Evolutionary conservation across 2,329 filamentous ascomycete genomes (phyloP).

Genomic region (Lasiodiplodia citricola): DNA sequence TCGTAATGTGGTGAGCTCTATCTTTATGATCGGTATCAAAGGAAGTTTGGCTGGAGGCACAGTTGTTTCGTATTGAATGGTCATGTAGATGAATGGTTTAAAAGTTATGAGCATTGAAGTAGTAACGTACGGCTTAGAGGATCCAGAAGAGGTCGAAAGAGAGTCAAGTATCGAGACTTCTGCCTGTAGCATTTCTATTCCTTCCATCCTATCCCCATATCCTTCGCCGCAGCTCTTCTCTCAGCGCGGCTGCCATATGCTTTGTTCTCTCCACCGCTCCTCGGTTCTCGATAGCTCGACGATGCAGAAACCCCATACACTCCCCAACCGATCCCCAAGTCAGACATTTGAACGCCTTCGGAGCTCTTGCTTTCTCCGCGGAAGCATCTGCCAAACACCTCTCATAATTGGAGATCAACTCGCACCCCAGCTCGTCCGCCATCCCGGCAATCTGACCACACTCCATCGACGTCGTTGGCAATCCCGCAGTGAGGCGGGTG

Average conservation of each 20-base stretch:
- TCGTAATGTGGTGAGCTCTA: no score
- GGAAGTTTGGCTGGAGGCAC: no score
- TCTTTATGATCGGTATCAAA: no score
- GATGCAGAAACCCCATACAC: slow-evolving; percentile 76
- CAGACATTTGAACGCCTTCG: slow-evolving; percentile 53
- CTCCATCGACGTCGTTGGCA: slow-evolving; percentile 46
- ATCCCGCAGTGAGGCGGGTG: slow-evolving; percentile 52
- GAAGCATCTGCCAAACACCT: slow-evolving; percentile 33
- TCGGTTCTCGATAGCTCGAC: slow-evolving; percentile 64
- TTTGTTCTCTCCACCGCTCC: slow-evolving; percentile 63
- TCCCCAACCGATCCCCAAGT: slow-evolving; percentile 67
- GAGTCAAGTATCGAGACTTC: no score
- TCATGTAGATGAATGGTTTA: no score
- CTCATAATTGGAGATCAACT: slow-evolving; percentile 30
- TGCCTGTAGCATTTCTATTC: no score
- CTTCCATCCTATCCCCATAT: not conserved
- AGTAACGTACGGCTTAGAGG: no score
- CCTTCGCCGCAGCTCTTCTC: slow-evolving; percentile 48
- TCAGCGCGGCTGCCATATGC: slow-evolving; percentile 58
- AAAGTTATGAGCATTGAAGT: no score
- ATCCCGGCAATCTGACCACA: slow-evolving; percentile 91
- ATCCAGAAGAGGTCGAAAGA: no score
- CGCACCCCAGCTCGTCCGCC: slow-evolving; percentile 85
- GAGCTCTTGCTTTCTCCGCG: not conserved
- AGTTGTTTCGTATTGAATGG: no score